Conservation (phyloP, 139 green algal species). For the Ulvella scutata region DNA sequence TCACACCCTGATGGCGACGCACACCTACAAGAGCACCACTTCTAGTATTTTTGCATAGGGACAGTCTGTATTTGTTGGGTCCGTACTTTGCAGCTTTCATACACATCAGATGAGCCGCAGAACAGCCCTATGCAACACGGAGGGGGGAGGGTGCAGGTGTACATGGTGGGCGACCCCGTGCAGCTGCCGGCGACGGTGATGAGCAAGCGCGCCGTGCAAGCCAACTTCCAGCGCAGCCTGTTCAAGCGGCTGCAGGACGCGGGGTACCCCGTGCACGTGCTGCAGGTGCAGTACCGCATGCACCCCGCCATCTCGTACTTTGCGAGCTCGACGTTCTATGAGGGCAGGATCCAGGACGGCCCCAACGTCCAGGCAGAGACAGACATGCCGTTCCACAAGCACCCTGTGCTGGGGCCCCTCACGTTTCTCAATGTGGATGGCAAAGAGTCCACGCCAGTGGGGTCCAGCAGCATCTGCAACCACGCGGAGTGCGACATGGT, state of each 20-base stretch:
- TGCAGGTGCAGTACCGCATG: slow-evolving; percentile 71
- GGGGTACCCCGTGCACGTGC: slow-evolving; percentile 28
- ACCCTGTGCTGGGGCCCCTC: slow-evolving; percentile 53
- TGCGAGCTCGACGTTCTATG: slow-evolving; percentile 58
- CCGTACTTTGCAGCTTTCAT: no score
- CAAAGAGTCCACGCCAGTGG: slow-evolving; percentile 16
- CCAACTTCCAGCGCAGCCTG: slow-evolving; percentile 38
- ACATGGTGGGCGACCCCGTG: slow-evolving; percentile 39
- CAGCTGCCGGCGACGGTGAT: slow-evolving; percentile 50
- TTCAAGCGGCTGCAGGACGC: slow-evolving; percentile 49
- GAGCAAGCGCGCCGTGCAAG: slow-evolving; percentile 22
- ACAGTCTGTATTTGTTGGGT: no score
- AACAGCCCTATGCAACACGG: neutral
- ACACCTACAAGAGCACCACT: no score
- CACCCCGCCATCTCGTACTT: slow-evolving; percentile 59
- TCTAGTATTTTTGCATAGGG: no score
- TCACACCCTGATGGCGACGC: neutral
- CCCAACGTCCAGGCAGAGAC: slow-evolving; percentile 32
- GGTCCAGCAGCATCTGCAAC: slow-evolving; percentile 21
- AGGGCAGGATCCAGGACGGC: slow-evolving; percentile 44
- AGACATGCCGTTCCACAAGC: slow-evolving; percentile 44
- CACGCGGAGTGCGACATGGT: slow-evolving; percentile 29
- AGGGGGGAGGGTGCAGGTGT: slow-evolving; percentile 16
- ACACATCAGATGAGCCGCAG: neutral
- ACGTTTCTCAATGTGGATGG: slow-evolving; percentile 66